These are phyloP conservation scores for Ophiostoma fasciatum DNA, from an alignment of 2,329 filamentous ascomycete genomes.

Conservation along the genomic window DNA sequence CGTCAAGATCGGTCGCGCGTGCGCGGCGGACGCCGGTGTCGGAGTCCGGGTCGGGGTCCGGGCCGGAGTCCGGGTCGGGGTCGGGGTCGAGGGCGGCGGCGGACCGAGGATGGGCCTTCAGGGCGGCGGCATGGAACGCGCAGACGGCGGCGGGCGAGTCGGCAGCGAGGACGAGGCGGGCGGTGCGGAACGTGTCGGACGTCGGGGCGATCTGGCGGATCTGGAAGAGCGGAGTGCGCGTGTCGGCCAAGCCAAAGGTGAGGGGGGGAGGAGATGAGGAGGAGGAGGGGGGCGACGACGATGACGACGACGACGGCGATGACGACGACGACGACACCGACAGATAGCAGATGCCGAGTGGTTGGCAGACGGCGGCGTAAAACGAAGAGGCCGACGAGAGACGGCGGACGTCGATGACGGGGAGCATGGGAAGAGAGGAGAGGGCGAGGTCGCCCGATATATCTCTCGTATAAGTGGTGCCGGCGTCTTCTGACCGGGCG, in stretches of 20 bases:
- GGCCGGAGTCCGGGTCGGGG: constrained; percentile 1
- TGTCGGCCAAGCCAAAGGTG: constrained; percentile 25
- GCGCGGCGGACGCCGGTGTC: constrained; percentile 18
- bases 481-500: no score
- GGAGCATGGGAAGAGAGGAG: constrained; percentile 27
- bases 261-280: constrained; percentile 18
- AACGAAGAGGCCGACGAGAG: constrained; percentile 70
- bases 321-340: constrained; percentile 9
- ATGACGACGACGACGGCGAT: neutral
- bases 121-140: constrained; percentile 55
- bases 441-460: neutral
- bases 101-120: constrained; percentile 43
- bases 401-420: constrained; percentile 53
- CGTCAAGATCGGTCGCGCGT: constrained; percentile 64
- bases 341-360: constrained; percentile 61
- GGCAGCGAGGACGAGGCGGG: constrained; percentile 52
- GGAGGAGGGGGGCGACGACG: constrained; percentile 8
- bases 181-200: constrained; percentile 26
- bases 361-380: constrained; percentile 65
- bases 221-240: constrained; percentile 27
- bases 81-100: constrained; percentile 22
- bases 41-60: constrained; percentile 1
- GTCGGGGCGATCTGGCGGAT: constrained; percentile 25
- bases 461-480: no score
- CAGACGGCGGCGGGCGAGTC: constrained; percentile 49